Evolutionary conservation across 2,329 filamentous ascomycete species (phyloP).

Genomic region (Sporothrix globosa): DNA sequence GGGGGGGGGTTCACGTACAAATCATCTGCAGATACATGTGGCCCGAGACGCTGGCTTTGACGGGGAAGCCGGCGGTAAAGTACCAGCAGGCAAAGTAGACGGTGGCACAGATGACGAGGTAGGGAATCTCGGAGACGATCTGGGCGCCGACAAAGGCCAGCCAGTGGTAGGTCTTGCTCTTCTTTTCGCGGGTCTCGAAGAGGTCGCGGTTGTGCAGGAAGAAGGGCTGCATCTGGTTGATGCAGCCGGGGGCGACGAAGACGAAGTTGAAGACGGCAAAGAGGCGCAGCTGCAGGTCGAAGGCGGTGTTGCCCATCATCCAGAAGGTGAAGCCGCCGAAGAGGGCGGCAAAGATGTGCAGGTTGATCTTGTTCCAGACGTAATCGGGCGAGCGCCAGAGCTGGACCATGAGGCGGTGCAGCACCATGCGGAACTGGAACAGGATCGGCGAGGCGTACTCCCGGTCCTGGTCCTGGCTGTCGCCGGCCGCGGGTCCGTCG

Average conservation of each 20-base stretch:
- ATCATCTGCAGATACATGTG: slow-evolving; percentile 46
- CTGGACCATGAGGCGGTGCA: slow-evolving; percentile 32
- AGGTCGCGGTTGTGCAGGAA: slow-evolving; percentile 69
- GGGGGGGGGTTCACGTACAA: no score
- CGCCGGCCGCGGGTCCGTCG: slow-evolving; percentile 33
- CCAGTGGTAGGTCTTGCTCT: slow-evolving; percentile 71
- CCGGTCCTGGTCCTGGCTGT: no score
- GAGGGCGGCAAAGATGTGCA: slow-evolving; percentile 64
- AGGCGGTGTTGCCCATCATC: slow-evolving; percentile 58
- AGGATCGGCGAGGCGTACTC: slow-evolving; percentile 73
- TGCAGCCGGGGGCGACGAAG: slow-evolving; percentile 68
- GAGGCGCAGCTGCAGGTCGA: slow-evolving; percentile 72
- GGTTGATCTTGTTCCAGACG: slow-evolving; percentile 67
- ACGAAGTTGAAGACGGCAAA: slow-evolving; percentile 72
- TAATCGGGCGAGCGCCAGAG: slow-evolving; percentile 50
- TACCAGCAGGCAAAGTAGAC: slow-evolving; percentile 61
- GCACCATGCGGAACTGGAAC: slow-evolving; percentile 64
- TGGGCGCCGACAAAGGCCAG: slow-evolving; percentile 68
- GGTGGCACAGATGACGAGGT: slow-evolving; percentile 56
- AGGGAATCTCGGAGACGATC: slow-evolving; percentile 71
- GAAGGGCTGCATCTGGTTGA: slow-evolving; percentile 70
- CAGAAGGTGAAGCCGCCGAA: slow-evolving; percentile 64
- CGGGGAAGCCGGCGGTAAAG: slow-evolving; percentile 50
- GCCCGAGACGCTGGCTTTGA: slow-evolving; percentile 54
- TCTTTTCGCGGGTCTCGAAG: slow-evolving; percentile 71